A percentile compares a stretch with the other conserved stretches of the same genome.
Conservation (phyloP, 129 eudicot species). For the Solidago caesia region DNA sequence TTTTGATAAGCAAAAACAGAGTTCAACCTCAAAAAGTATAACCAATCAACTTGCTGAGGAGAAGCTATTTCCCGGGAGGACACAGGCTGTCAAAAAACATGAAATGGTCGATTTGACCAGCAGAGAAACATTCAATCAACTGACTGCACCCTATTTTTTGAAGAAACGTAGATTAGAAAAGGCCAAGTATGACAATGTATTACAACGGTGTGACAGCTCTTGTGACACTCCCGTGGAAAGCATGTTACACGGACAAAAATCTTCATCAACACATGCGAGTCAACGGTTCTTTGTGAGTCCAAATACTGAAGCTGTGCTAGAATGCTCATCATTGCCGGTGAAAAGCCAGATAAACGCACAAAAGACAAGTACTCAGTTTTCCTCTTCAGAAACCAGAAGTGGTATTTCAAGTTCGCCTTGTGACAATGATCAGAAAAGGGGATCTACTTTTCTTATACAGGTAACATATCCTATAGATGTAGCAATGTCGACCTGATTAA, state of each 20-base stretch:
- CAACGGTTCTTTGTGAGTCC: background rate
- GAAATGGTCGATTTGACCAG: slow-evolving; percentile 38
- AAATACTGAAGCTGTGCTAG: slow-evolving; percentile 26
- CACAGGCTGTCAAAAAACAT: slow-evolving; percentile 20
- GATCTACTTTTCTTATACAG: slow-evolving; percentile 74
- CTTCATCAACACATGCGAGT: background rate
- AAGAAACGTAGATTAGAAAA: slow-evolving; percentile 58
- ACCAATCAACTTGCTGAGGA: slow-evolving; percentile 29
- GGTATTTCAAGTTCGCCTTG: slow-evolving; percentile 32
- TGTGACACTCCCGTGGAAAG: slow-evolving; percentile 19
- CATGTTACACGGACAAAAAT: slow-evolving; percentile 20
- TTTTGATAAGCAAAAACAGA: slow-evolving; percentile 32
- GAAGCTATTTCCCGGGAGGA: slow-evolving; percentile 25
- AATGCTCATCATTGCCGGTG: slow-evolving; percentile 27
- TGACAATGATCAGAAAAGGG: slow-evolving; percentile 51
- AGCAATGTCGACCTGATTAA: background rate
- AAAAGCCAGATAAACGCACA: slow-evolving; percentile 22
- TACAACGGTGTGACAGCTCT: slow-evolving; percentile 35
- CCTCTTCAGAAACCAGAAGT: slow-evolving; percentile 35
- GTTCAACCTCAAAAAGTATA: slow-evolving; percentile 32
- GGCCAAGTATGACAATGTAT: slow-evolving; percentile 30
- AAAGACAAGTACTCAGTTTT: slow-evolving; percentile 18
- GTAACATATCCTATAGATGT: slow-evolving; percentile 32
- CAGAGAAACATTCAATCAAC: slow-evolving; percentile 32
- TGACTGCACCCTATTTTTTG: slow-evolving; percentile 40